Evolutionary conservation across 116 monocot genomes (phyloP), one percentile per base, ranked within the genome.

Genomic region (Dioscorea cayenensis): DNA sequence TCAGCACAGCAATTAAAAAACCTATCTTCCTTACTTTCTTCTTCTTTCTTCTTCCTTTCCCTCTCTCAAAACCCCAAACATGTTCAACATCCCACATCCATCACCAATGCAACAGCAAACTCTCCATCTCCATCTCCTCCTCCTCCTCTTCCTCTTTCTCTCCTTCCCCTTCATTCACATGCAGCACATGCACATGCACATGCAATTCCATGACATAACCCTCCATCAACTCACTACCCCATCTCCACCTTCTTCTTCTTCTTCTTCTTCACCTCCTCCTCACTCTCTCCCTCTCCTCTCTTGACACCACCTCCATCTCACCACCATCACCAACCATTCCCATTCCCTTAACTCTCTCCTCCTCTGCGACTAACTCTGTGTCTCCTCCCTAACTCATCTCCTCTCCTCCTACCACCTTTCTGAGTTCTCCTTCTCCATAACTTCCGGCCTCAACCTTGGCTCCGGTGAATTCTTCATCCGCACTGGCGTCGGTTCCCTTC

Each of bases 381-480:
- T 81, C 6, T 70, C 84, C 13, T 23, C 36, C 28, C 73, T 87
- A 20, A 60, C 66, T 19, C 71, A 28, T 10, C 75, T 17, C 9
- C 78, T 83, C 6, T 4, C n/a, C n/a, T n/a, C n/a, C 20, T 14
- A 9, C 38, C 14, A 68, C 51, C 17, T 19, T 17, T 28, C 51
- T 7, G 84, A 82, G 63, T 88, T 88, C 62, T 76, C 74, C 14
- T 77, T 82, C 16, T 81, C 79, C 52, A 81, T 92, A 13, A 75
- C 85, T 1, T 86, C 92, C 14, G 92, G 92, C 19, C 68, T 86
- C 14, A 75, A 66, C 7, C 79, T 81, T n/a, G 92, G 92, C n/a
- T n/a, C n/a, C n/a, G n/a, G n/a, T n/a, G n/a, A n/a, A n/a, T n/a
- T n/a, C n/a, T n/a, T n/a, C n/a, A 79, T 92, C 43, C 80, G 92